A percentile compares a stretch with the other conserved stretches of the same genome.
Evolutionary conservation across 2,329 filamentous ascomycete species (phyloP).

Genomic region (Aureobasidium lini): DNA sequence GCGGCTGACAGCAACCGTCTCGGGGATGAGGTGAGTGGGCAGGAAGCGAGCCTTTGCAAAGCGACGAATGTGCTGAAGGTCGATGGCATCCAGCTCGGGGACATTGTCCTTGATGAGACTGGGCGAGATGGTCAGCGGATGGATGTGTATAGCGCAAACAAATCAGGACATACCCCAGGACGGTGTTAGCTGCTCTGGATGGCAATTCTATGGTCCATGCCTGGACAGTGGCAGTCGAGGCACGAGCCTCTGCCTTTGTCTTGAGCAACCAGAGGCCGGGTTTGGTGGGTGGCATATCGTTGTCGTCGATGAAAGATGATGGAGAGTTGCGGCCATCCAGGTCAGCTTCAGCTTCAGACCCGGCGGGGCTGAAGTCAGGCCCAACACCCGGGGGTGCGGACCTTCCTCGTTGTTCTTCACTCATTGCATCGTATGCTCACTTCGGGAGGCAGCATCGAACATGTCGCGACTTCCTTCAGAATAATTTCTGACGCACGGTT

Average conservation of each 20-base stretch:
- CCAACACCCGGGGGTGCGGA: slow-evolving; percentile 13
- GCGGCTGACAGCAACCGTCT: not conserved
- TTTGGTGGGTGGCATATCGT: slow-evolving; percentile 13
- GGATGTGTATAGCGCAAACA: not conserved
- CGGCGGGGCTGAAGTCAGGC: slow-evolving; percentile 8
- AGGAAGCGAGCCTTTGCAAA: slow-evolving; percentile 55
- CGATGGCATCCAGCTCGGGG: slow-evolving; percentile 35
- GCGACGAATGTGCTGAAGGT: slow-evolving; percentile 58
- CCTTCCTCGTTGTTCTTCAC: slow-evolving; percentile 14
- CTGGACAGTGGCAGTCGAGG: slow-evolving; percentile 44
- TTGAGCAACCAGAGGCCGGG: slow-evolving; percentile 35
- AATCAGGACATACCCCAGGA: slow-evolving; percentile 56
- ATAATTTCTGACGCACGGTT: slow-evolving; percentile 11
- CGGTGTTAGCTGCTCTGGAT: slow-evolving; percentile 61
- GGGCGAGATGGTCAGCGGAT: slow-evolving; percentile 13
- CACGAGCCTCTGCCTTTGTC: slow-evolving; percentile 44
- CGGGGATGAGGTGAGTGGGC: slow-evolving; percentile 18
- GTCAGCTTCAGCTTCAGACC: not conserved
- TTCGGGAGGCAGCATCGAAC: not conserved
- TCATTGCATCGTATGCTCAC: slow-evolving; percentile 6
- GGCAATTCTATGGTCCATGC: slow-evolving; percentile 67
- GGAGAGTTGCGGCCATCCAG: not conserved
- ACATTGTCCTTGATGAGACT: slow-evolving; percentile 40
- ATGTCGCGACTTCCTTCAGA: slow-evolving; percentile 1
- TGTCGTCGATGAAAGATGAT: slow-evolving; percentile 15